phyloP scores from a whole-genome alignment of 1,284 basidiomycete genomes.

The Moesziomyces antarcticus region DNA sequence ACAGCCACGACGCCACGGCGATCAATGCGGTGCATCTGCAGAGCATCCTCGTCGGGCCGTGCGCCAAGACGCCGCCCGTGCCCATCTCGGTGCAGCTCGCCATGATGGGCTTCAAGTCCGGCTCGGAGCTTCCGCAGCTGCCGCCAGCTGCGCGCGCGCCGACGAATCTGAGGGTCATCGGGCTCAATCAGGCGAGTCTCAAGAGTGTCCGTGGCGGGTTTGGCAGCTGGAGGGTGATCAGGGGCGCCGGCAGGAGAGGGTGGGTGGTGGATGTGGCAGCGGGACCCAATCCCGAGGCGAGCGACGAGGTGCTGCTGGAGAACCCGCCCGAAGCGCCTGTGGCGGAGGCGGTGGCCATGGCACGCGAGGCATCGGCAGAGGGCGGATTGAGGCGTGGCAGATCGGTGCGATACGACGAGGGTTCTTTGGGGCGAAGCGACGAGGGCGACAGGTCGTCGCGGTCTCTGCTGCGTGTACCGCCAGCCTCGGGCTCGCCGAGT shows the following conservation, averaged over 20 bases:
- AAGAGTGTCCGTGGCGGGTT: constrained; percentile 79
- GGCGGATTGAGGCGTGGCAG: constrained; percentile 10
- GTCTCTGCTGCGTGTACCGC: constrained; percentile 23
- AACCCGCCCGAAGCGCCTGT: constrained; percentile 2
- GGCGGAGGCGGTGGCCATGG: constrained; percentile 2
- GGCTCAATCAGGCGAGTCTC: constrained; percentile 81
- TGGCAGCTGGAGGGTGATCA: constrained; percentile 84
- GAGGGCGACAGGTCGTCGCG: constrained; percentile 17
- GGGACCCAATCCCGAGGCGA: constrained; percentile 75
- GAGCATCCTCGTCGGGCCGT: constrained; percentile 70
- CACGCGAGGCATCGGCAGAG: constrained; percentile 7
- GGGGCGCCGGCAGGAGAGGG: constrained; percentile 89
- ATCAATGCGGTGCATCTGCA: constrained; percentile 73
- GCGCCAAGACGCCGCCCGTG: constrained; percentile 60
- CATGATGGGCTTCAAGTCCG: constrained; percentile 61
- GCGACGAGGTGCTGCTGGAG: constrained; percentile 42
- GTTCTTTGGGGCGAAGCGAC: constrained; percentile 2
- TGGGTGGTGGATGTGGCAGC: constrained; percentile 93
- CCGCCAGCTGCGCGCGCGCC: constrained; percentile 46
- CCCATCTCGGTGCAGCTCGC: constrained; percentile 59
- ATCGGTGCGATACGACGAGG: constrained; percentile 40
- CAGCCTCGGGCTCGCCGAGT: constrained; percentile 5
- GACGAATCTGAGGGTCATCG: constrained; percentile 86
- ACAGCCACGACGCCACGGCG: constrained; percentile 71
- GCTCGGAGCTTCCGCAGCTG: constrained; percentile 61